These are phyloP conservation scores for Fusarium sp. DNA, from an alignment of 2,329 filamentous ascomycete genomes.

Conservation along the genomic window DNA sequence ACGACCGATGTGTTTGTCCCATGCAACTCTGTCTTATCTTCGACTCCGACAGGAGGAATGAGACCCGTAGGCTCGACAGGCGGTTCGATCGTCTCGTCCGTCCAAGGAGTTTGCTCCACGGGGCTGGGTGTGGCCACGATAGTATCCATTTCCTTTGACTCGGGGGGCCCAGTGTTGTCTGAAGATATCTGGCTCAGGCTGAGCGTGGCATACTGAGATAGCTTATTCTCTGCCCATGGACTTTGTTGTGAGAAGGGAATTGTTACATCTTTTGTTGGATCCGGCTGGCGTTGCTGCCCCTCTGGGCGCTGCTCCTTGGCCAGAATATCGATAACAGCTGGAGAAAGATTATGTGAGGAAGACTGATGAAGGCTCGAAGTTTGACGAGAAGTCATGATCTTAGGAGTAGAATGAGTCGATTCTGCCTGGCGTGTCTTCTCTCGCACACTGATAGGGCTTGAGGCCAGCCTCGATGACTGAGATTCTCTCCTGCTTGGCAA, in stretches of 20 bases:
- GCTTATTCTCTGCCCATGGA: slow-evolving; percentile 35
- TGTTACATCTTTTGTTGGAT: not conserved
- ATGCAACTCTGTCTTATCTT: not conserved
- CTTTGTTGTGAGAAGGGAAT: slow-evolving; percentile 42
- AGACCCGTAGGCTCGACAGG: not conserved
- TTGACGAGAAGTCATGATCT: not conserved
- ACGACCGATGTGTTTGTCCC: slow-evolving; percentile 1
- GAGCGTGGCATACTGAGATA: slow-evolving; percentile 36
- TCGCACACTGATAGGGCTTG: not conserved
- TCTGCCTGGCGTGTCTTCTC: not conserved
- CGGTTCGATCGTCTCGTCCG: not conserved
- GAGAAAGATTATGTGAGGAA: not conserved
- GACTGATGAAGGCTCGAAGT: not conserved
- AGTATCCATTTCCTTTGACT: not conserved
- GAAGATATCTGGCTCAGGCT: not conserved
- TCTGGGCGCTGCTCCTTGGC: not conserved
- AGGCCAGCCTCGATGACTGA: not conserved
- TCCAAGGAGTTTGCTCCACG: slow-evolving; percentile 40
- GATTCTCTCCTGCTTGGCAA: not conserved
- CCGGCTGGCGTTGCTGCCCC: not conserved
- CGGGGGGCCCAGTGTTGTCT: not conserved
- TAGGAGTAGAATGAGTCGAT: not conserved
- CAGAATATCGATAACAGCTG: not conserved
- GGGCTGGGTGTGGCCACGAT: not conserved
- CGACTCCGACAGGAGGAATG: not conserved